Conservation (phyloP, 2,329 filamentous ascomycete species). For the Hypoxylon sp. region DNA sequence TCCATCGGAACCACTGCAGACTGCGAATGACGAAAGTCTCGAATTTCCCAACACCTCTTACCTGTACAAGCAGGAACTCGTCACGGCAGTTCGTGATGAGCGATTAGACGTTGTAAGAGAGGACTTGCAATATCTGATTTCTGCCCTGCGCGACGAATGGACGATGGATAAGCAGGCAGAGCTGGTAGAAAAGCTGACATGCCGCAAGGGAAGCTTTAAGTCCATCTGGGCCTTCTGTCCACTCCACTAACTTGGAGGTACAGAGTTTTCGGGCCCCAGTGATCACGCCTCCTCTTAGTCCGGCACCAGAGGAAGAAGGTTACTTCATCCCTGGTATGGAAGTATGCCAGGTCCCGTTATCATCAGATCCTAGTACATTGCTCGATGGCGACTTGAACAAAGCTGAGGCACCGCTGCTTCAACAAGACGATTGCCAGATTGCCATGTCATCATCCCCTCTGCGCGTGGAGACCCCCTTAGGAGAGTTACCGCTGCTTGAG, state of each 20-base stretch:
- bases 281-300: constrained; percentile 44
- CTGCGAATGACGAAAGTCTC: constrained; percentile 38
- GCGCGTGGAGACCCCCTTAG: constrained; percentile 9
- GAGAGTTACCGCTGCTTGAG: constrained; percentile 19
- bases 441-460: background rate
- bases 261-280: constrained; percentile 31
- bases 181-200: constrained; percentile 16
- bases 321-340: constrained; percentile 38
- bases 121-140: constrained; percentile 31
- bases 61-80: constrained; percentile 23
- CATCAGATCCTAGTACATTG: constrained; percentile 40
- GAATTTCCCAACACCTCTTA: constrained; percentile 35
- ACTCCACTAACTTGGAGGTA: constrained; percentile 13
- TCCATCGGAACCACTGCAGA: constrained; percentile 40
- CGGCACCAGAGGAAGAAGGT: constrained; percentile 16
- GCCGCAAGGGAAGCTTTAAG: constrained; percentile 20
- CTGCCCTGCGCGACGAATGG: constrained; percentile 30
- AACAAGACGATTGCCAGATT: constrained; percentile 17
- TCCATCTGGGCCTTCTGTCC: background rate
- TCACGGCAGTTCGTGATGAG: constrained; percentile 23
- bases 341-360: constrained; percentile 39
- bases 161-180: constrained; percentile 18
- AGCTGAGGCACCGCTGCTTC: constrained; percentile 34
- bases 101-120: constrained; percentile 38
- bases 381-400: constrained; percentile 39